Conservation (phyloP, 2,329 filamentous ascomycete species). For the Fusarium tuaranense region DNA sequence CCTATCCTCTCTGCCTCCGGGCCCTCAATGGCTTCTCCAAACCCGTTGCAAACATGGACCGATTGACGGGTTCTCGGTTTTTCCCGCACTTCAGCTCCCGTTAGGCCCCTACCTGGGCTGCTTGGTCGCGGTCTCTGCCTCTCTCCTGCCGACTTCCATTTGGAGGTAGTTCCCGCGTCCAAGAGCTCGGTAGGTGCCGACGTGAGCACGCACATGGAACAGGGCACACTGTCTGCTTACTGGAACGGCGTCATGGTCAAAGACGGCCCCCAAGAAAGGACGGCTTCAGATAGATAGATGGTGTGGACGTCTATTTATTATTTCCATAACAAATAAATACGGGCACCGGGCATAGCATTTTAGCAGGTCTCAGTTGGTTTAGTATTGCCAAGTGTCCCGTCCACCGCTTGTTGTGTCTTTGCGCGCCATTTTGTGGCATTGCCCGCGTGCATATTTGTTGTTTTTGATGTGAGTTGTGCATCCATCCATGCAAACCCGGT, state of each 20-base stretch:
- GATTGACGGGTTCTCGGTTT: conserved; percentile 6
- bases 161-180: conserved; percentile 2
- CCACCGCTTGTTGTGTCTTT: conserved; percentile 15
- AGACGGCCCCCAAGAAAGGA: conserved; percentile 8
- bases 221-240: conserved; percentile 17
- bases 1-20: neutral
- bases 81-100: conserved; percentile 1
- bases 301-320: neutral
- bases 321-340: conserved; percentile 1
- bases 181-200: conserved; percentile 25
- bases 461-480: conserved; percentile 27
- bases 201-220: conserved; percentile 11
- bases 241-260: conserved; percentile 20
- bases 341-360: neutral
- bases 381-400: neutral
- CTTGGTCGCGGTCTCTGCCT: neutral
- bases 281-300: neutral
- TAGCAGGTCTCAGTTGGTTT: neutral
- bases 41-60: conserved; percentile 11
- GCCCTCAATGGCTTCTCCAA: neutral
- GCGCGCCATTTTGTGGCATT: conserved; percentile 23
- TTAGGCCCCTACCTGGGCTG: conserved; percentile 1
- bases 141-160: neutral
- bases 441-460: conserved; percentile 27
- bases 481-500: conserved; percentile 11